Percentiles rank a stretch among this genome's conserved stretches.
These are phyloP conservation scores for Neurospora sp. DNA, from an alignment of 2,329 filamentous ascomycete genomes.

Conservation along the genomic window DNA sequence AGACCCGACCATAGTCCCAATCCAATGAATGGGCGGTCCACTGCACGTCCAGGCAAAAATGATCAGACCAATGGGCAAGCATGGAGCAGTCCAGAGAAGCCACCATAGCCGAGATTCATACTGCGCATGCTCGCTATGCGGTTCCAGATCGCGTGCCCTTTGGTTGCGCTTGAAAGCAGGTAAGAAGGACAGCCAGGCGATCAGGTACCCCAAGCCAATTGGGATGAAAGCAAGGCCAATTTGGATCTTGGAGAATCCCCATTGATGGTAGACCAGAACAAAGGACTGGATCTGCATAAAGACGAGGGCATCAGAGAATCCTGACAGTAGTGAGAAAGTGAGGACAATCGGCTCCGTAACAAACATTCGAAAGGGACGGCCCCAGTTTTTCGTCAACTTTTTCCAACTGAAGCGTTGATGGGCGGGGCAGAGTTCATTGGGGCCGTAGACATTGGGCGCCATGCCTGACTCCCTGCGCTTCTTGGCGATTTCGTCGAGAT, in stretches of 20 bases:
- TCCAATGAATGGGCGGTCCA: constrained; percentile 57
- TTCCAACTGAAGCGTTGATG: constrained; percentile 45
- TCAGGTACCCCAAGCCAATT: constrained; percentile 55
- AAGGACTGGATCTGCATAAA: constrained; percentile 73
- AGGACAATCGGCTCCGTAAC: constrained; percentile 66
- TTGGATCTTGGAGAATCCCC: constrained; percentile 48
- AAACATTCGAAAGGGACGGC: constrained; percentile 63
- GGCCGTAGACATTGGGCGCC: constrained; percentile 57
- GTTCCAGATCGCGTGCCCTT: constrained; percentile 38
- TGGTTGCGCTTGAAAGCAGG: constrained; percentile 46
- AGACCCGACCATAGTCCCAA: constrained; percentile 55
- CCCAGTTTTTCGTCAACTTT: constrained; percentile 48
- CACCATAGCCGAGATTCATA: constrained; percentile 60
- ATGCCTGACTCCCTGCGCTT: constrained; percentile 54
- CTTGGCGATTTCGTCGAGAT: constrained; percentile 75
- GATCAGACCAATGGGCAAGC: constrained; percentile 57
- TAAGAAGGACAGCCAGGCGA: constrained; percentile 52
- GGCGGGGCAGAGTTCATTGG: constrained; percentile 59
- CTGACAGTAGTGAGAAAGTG: constrained; percentile 58
- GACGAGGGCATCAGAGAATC: constrained; percentile 66
- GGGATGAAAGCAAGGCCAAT: constrained; percentile 55
- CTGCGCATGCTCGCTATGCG: constrained; percentile 48
- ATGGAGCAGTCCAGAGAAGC: constrained; percentile 51
- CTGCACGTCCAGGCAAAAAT: constrained; percentile 61
- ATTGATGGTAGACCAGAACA: constrained; percentile 56